phyloP scores from a whole-genome alignment of 2,329 filamentous ascomycete genomes.

The Dactylellina drechsleri region DNA sequence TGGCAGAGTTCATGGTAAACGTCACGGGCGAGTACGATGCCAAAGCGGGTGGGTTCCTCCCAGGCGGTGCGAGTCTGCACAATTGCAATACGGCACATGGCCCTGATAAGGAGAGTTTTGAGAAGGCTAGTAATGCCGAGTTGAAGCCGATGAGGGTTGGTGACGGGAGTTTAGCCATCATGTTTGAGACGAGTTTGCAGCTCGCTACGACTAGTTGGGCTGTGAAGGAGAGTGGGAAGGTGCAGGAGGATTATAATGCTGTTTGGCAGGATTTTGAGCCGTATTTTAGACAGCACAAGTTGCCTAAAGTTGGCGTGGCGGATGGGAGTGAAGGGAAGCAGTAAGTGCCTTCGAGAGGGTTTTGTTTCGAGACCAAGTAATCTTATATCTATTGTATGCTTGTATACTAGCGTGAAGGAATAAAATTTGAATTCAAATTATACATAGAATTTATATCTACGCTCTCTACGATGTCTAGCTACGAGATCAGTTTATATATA shows the following conservation, averaged over 20 bases:
- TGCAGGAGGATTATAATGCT: slow-evolving; percentile 78
- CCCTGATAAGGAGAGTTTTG: slow-evolving; percentile 68
- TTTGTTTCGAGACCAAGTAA: too few species aligned
- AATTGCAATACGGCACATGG: slow-evolving; percentile 78
- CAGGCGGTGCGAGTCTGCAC: slow-evolving; percentile 72
- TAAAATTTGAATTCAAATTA: too few species aligned
- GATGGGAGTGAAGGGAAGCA: slow-evolving; percentile 23
- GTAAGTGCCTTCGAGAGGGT: too few species aligned
- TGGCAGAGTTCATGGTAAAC: slow-evolving; percentile 74
- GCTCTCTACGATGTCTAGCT: too few species aligned
- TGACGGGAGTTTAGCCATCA: slow-evolving; percentile 68
- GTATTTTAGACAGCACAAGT: slow-evolving; percentile 64
- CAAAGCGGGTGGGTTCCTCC: slow-evolving; percentile 69
- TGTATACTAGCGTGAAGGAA: slow-evolving; percentile 12
- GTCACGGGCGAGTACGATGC: slow-evolving; percentile 72
- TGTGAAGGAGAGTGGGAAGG: slow-evolving; percentile 74
- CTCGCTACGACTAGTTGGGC: slow-evolving; percentile 79
- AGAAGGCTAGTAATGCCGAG: slow-evolving; percentile 67
- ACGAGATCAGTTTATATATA: too few species aligned
- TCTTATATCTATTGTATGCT: neutral
- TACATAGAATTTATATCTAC: too few species aligned
- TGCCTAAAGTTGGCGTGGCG: slow-evolving; percentile 34
- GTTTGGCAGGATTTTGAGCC: slow-evolving; percentile 77
- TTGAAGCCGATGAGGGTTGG: slow-evolving; percentile 69
- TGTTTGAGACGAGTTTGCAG: slow-evolving; percentile 67